Evolutionary conservation across 208 protist species (phyloP).

Genomic region (Phytomonas francai): DNA sequence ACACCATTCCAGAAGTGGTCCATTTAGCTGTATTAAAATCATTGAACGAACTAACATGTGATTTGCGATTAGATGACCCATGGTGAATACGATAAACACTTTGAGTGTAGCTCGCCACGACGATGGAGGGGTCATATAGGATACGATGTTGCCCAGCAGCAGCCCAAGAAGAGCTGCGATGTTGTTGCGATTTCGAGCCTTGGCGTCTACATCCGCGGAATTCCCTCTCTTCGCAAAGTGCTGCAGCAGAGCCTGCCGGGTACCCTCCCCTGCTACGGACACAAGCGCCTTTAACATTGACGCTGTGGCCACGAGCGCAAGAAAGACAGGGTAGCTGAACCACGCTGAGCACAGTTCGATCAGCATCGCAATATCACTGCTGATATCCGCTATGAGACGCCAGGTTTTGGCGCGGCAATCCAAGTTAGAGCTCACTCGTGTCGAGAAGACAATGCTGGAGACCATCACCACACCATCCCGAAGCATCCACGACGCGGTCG

Average conservation of each 20-base stretch:
- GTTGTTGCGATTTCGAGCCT: slow-evolving; percentile 43
- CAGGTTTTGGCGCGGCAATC: slow-evolving; percentile 53
- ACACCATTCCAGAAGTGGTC: slow-evolving; percentile 44
- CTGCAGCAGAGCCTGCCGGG: slow-evolving; percentile 34
- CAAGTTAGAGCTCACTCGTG: slow-evolving; percentile 20
- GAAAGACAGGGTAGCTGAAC: slow-evolving; percentile 15
- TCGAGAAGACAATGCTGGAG: slow-evolving; percentile 38
- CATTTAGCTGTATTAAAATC: slow-evolving; percentile 38
- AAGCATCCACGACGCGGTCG: slow-evolving; percentile 45
- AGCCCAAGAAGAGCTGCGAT: slow-evolving; percentile 32
- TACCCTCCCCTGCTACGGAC: slow-evolving; percentile 31
- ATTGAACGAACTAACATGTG: slow-evolving; percentile 18
- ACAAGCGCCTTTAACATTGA: slow-evolving; percentile 29
- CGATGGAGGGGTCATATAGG: slow-evolving; percentile 25
- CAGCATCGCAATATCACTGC: slow-evolving; percentile 29
- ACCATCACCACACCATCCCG: slow-evolving; percentile 46
- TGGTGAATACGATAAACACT: slow-evolving; percentile 28
- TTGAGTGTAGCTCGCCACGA: slow-evolving; percentile 11
- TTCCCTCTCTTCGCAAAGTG: slow-evolving; percentile 55
- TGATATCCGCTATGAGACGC: slow-evolving; percentile 47
- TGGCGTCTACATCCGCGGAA: slow-evolving; percentile 43
- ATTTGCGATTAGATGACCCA: slow-evolving; percentile 34
- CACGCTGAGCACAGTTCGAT: slow-evolving; percentile 35
- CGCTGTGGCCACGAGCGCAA: slow-evolving; percentile 22
- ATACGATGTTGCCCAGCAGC: slow-evolving; percentile 21